A percentile compares a stretch with the other conserved stretches of the same genome.
These are phyloP conservation scores for Saturnispora kantuleensis DNA, from an alignment of 805 yeast species.

Conservation along the genomic window DNA sequence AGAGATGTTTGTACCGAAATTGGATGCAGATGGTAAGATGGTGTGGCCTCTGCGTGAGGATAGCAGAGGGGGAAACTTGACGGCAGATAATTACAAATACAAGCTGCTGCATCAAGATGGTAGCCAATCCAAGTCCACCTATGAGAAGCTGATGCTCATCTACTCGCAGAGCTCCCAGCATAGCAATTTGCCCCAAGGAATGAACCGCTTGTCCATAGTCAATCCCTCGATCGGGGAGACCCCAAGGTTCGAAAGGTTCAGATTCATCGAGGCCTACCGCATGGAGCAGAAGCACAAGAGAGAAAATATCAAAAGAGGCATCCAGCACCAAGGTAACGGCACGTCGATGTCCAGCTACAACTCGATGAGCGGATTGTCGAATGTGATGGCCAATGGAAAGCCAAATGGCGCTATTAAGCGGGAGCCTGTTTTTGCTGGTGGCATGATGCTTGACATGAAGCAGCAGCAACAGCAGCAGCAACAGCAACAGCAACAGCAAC, in stretches of 20 bases:
- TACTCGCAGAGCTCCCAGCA: slow-evolving; percentile 40
- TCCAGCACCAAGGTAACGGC: neutral
- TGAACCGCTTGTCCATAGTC: slow-evolving; percentile 25
- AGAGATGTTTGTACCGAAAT: slow-evolving; percentile 34
- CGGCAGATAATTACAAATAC: slow-evolving; percentile 21
- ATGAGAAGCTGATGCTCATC: slow-evolving; percentile 81
- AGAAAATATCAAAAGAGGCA: slow-evolving; percentile 7
- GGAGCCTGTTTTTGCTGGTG: slow-evolving; percentile 22
- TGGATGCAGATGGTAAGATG: slow-evolving; percentile 25
- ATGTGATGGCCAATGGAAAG: slow-evolving; percentile 1
- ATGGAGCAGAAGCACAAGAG: slow-evolving; percentile 7
- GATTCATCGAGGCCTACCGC: slow-evolving; percentile 82
- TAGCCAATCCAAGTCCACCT: slow-evolving; percentile 72
- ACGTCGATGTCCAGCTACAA: neutral
- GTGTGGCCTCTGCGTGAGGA: slow-evolving; percentile 33
- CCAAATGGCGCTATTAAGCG: neutral
- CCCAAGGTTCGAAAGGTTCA: slow-evolving; percentile 56
- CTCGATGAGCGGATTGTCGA: neutral
- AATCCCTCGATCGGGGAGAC: slow-evolving; percentile 10
- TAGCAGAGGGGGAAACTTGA: slow-evolving; percentile 22
- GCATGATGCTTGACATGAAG: slow-evolving; percentile 6
- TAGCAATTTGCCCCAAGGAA: slow-evolving; percentile 25
- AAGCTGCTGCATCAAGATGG: slow-evolving; percentile 51
- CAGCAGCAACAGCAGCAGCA: slow-evolving; percentile 1
- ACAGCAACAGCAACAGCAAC: slow-evolving; percentile 11